phyloP scores from a whole-genome alignment of 495 filamentous ascomycete genomes.

The Xylaria venustula region DNA sequence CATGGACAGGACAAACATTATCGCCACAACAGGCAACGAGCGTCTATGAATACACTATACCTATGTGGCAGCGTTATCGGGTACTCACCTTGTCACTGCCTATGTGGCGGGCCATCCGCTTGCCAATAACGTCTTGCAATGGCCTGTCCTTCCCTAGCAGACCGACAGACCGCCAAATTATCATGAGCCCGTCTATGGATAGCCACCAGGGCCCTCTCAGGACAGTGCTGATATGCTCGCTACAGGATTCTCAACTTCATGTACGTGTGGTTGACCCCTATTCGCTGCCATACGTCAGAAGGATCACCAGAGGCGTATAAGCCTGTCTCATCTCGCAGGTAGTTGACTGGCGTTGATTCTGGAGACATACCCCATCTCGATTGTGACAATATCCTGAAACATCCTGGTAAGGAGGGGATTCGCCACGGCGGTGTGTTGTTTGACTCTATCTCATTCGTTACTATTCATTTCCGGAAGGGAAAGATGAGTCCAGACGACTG shows the following conservation, averaged over 20 bases:
- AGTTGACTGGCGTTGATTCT: neutral
- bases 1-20: neutral
- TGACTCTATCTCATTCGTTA: neutral
- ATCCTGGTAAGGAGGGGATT: too few relatives aligned
- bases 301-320: neutral
- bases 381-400: neutral
- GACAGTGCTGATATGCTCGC: neutral
- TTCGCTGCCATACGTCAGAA: neutral
- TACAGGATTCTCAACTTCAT: neutral
- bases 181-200: neutral
- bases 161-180: neutral
- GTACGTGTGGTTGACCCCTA: neutral
- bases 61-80: neutral
- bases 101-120: constrained; percentile 2
- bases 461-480: neutral
- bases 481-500: neutral
- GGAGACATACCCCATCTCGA: neutral
- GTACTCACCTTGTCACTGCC: neutral
- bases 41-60: neutral
- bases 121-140: neutral
- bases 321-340: neutral
- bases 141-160: neutral
- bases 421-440: neutral
- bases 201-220: neutral
- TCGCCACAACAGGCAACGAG: neutral